Evolutionary conservation across 1,139 yeast species (phyloP).

Genomic region (Citeromyces siamensis): DNA sequence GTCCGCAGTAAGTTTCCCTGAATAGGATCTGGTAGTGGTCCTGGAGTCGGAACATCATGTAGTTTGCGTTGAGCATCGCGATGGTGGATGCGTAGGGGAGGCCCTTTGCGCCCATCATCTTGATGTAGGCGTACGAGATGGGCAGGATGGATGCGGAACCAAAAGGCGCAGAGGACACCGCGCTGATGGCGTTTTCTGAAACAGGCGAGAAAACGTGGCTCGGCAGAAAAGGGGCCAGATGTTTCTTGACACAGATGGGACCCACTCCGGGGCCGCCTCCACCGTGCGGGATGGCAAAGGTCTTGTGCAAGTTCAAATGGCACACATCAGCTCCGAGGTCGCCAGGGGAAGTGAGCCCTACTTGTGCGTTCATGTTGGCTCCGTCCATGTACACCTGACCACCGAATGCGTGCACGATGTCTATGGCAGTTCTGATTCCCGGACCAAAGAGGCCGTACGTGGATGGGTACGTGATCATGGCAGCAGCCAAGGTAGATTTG

Average conservation of each 20-base stretch:
- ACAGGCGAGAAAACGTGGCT: slow-evolving; percentile 55
- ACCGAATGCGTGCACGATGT: slow-evolving; percentile 71
- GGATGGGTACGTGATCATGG: slow-evolving; percentile 96
- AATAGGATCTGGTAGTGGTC: slow-evolving; percentile 69
- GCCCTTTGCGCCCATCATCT: slow-evolving; percentile 80
- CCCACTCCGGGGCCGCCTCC: slow-evolving; percentile 99
- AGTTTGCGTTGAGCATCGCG: slow-evolving; percentile 92
- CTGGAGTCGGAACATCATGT: slow-evolving; percentile 73
- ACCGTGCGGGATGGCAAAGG: slow-evolving; percentile 97
- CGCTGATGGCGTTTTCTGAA: slow-evolving; percentile 39
- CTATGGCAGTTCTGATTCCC: slow-evolving; percentile 74
- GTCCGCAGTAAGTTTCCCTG: slow-evolving; percentile 81
- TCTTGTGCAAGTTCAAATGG: slow-evolving; percentile 91
- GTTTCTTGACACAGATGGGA: slow-evolving; percentile 87
- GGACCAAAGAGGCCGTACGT: slow-evolving; percentile 96
- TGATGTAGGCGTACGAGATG: slow-evolving; percentile 88
- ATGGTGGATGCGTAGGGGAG: slow-evolving; percentile 76
- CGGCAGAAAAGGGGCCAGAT: slow-evolving; percentile 77
- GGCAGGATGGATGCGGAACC: slow-evolving; percentile 94
- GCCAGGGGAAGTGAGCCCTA: slow-evolving; percentile 94
- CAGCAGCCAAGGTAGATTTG: slow-evolving; percentile 64
- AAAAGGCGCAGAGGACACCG: slow-evolving; percentile 84
- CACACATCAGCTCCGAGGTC: slow-evolving; percentile 99
- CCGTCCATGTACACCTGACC: slow-evolving; percentile 98
- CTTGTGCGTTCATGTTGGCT: slow-evolving; percentile 99